These are phyloP conservation scores for Flaveria trinervia DNA, from an alignment of 129 eudicot species.

Conservation along the genomic window DNA sequence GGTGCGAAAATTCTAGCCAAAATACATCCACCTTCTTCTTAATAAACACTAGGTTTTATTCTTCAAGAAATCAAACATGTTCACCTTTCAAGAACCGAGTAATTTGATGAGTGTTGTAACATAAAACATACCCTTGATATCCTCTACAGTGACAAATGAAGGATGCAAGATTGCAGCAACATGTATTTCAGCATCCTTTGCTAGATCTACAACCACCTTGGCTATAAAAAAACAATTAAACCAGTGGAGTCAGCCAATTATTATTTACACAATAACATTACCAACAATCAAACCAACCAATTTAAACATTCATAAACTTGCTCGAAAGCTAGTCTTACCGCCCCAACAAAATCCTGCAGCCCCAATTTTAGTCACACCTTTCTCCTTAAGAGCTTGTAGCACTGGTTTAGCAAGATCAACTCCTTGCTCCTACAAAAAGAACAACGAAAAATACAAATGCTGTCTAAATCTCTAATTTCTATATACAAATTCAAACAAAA, in stretches of 20 bases:
- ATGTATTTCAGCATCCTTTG: slow-evolving; percentile 39
- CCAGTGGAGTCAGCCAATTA: slow-evolving; percentile 9
- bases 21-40: neutral
- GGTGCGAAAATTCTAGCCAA: neutral
- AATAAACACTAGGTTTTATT: neutral
- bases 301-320: neutral
- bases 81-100: neutral
- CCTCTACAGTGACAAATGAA: slow-evolving; percentile 54
- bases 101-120: neutral
- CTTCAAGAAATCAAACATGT: neutral
- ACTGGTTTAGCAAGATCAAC: slow-evolving; percentile 21
- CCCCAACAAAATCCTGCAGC: slow-evolving; percentile 95
- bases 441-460: neutral
- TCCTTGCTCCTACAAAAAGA: slow-evolving; percentile 7
- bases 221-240: slow-evolving; percentile 25
- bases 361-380: slow-evolving; percentile 64
- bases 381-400: slow-evolving; percentile 57
- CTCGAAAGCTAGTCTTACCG: slow-evolving; percentile 42
- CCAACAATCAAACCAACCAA: neutral
- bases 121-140: slow-evolving; percentile 56
- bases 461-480: neutral
- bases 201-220: slow-evolving; percentile 42
- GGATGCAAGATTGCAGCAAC: slow-evolving; percentile 77
- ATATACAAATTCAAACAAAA: neutral
- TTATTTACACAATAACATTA: neutral